These are phyloP conservation scores for Kodamaea fungicola DNA, from an alignment of 1,139 yeast genomes.

Conservation along the genomic window DNA sequence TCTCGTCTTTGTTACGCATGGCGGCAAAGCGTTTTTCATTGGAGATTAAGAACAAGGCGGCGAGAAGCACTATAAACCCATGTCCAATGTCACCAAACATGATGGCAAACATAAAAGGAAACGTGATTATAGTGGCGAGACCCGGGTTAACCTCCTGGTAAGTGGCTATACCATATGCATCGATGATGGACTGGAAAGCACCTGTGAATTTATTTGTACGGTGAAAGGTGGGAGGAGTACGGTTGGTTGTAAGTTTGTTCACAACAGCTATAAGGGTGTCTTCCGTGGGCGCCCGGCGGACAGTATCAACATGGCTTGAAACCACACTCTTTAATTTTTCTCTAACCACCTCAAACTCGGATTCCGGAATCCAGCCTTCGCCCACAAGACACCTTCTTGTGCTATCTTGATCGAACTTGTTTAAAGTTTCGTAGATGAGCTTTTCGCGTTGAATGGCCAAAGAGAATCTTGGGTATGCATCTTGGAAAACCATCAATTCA, in stretches of 20 bases:
- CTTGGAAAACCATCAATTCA: conserved; percentile 71
- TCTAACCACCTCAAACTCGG: conserved; percentile 23
- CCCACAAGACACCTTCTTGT: conserved; percentile 86
- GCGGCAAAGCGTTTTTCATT: conserved; percentile 65
- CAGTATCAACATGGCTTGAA: conserved; percentile 2
- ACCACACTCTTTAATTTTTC: conserved; percentile 5
- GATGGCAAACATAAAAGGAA: conserved; percentile 98
- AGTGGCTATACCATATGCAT: conserved; percentile 91
- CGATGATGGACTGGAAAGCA: conserved; percentile 90
- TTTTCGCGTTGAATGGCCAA: conserved; percentile 64
- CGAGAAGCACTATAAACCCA: conserved; percentile 75
- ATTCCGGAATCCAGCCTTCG: conserved; percentile 91
- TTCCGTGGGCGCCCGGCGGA: not conserved
- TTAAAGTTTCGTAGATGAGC: conserved; percentile 69
- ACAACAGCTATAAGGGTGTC: conserved; percentile 51
- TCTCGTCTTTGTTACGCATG: conserved; percentile 79
- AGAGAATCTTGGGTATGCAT: conserved; percentile 34
- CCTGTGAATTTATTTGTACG: conserved; percentile 86
- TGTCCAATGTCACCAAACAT: conserved; percentile 99
- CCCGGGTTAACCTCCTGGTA: conserved; percentile 97
- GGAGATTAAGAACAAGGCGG: conserved; percentile 65
- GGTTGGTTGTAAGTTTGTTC: conserved; percentile 74
- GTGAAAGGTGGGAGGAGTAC: conserved; percentile 92
- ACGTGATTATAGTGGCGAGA: conserved; percentile 87
- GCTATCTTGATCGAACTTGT: conserved; percentile 79